Base-by-base conservation (phyloP, 495 filamentous ascomycete species). In the Penicillium egyptiacum region DNA sequence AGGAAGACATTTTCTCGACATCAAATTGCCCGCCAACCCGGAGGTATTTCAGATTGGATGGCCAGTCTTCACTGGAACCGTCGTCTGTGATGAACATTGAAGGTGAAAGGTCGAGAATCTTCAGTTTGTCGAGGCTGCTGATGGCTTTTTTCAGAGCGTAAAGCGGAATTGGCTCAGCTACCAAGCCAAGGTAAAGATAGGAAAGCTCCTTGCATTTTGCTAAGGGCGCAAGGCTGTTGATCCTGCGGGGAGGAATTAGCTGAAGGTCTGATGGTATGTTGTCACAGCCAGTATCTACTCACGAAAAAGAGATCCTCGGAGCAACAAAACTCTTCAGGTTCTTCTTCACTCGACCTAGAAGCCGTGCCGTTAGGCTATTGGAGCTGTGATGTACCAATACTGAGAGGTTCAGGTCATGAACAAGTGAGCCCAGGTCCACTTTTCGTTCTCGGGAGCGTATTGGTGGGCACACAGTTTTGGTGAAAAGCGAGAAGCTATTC, bases 211-310 rank as follows among this genome's bases (percentile, higher is more conserved):
- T 61, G 70, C 86, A 88, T 75, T 89, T 87, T 11, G 79, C 75
- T 25, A 90, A 68, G 8, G 84, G 77, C 1, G 86, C 82, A 53
- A 88, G 79, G 59, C 83, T 85, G 58, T 86, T 87, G 40, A 86
- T 71, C 12, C 53, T 55, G 14, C 3, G 8, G 19, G 17, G 14
- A 37, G 20, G 16, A 6, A 68, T 79, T 43, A 11, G 41, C 10
- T 12, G 9, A 19, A 17, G 9, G 22, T 23, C 9, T 1, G 4
- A 35, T 26, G 6, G 1, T 42, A 12, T 19, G 1, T 12, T 42
- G 7, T 22, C 11, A 22, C 20, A 33, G 19, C 3, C 26, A 45
- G 19, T 6, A 31, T 22, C 14, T 0, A 70, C 77, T 51, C 60
- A 79, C 78, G 79, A 77, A 61, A 91, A 91, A 11, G 79, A 80